Base-by-base conservation (phyloP, 345 rosid species). In the Schrenkiella parvula region DNA sequence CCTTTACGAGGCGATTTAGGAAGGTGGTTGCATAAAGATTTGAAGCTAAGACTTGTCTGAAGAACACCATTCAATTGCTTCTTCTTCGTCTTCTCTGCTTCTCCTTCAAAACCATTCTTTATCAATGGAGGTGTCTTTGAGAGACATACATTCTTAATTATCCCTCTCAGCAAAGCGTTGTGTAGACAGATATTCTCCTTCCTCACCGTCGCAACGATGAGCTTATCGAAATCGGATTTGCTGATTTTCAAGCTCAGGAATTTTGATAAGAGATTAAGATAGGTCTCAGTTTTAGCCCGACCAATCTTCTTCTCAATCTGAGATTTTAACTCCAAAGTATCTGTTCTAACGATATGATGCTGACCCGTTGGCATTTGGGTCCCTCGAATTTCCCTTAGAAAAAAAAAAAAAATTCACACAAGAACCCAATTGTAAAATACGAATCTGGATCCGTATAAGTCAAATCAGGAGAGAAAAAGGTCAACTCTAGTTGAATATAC, bases 151-250 rank as follows among this genome's bases (percentile, higher is more conserved):
- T 90, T 90, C 80, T 75, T 84, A 8, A 85, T n/a, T 39, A 90
- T 84, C 39, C 93, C 85, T 74, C 70, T 76, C 1, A 88, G 75
- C 39, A 90, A 71, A 56, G 61, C 76, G 53, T 88, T 90, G 72
- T 90, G 96, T 47, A 90, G 87, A 52, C 64, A 55, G 14, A 86
- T 32, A 70, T 90, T 87, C 66, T 86, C 89, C 68, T 80, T 82
- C 57, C 84, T 87, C 15, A 86, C 67, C 2, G 80, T 85, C 38
- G 72, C 84, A 11, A 80, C 52, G 65, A 88, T 82, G 0, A 79
- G 72, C 75, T 78, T 81, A 39, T 85, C 88, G 44, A 90, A 88
- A 72, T 84, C 88, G 22, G 77, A 55, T 69, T 88, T 88, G 51
- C 70, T 68, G 39, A 82, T 83, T 73, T 85, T 83, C 23, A 65